phyloP scores from a whole-genome alignment of 2,329 filamentous ascomycete genomes.

The Exophiala phaeomuriformis region DNA sequence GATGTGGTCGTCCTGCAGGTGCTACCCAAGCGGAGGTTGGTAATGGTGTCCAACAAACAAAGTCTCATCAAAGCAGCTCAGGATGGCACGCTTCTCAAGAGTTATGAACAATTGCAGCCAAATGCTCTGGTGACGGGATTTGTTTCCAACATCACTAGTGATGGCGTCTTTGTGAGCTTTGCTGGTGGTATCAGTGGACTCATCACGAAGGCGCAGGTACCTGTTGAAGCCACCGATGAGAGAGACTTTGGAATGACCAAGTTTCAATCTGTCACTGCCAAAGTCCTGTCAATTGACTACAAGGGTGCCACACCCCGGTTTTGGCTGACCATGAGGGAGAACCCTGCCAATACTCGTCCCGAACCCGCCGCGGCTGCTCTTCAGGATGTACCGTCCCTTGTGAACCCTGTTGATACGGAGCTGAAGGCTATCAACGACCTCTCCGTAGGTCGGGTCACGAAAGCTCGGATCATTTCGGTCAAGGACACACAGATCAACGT shows the following conservation, averaged over 20 bases:
- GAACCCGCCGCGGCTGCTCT: conserved; percentile 26
- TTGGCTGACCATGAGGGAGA: conserved; percentile 51
- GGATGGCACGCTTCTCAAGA: conserved; percentile 62
- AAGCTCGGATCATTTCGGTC: conserved; percentile 71
- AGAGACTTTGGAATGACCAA: conserved; percentile 72
- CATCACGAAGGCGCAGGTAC: conserved; percentile 69
- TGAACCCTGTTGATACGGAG: conserved; percentile 58
- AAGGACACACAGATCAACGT: conserved; percentile 93
- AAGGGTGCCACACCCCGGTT: conserved; percentile 58
- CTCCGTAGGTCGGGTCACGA: conserved; percentile 62
- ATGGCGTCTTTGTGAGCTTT: conserved; percentile 84
- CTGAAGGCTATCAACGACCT: conserved; percentile 65
- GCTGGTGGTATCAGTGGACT: conserved; percentile 68
- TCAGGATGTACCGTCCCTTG: conserved; percentile 35
- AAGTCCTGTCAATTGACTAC: conserved; percentile 64
- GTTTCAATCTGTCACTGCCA: conserved; percentile 66
- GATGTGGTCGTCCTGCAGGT: conserved; percentile 85
- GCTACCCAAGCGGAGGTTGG: conserved; percentile 64
- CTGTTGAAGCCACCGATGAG: conserved; percentile 59
- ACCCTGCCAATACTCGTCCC: conserved; percentile 40
- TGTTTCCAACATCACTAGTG: conserved; percentile 73
- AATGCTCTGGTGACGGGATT: conserved; percentile 68
- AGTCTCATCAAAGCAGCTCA: conserved; percentile 70
- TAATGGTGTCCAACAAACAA: conserved; percentile 75
- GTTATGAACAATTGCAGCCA: conserved; percentile 63